Percentiles rank a stretch among this genome's conserved stretches.
These are phyloP conservation scores for Tylopilus vinaceipallidus DNA, from an alignment of 768 basidiomycete genomes.

Conservation along the genomic window DNA sequence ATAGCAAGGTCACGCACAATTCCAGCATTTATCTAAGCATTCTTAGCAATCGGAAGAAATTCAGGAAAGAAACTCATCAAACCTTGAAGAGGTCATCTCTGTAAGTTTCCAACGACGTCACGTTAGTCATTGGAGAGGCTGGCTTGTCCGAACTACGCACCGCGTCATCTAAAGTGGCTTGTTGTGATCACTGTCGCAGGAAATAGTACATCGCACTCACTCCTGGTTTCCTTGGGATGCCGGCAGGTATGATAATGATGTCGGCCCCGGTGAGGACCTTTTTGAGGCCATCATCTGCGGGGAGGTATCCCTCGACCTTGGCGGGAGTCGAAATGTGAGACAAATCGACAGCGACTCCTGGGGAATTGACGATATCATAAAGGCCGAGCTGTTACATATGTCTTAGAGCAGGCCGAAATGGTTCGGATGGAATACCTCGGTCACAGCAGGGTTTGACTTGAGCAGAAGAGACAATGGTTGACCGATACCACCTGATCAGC, in stretches of 20 bases:
- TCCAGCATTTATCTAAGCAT: slow-evolving; percentile 87
- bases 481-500: slow-evolving; percentile 81
- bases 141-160: slow-evolving; percentile 28
- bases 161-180: slow-evolving; percentile 45
- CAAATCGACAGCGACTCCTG: slow-evolving; percentile 93
- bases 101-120: slow-evolving; percentile 3
- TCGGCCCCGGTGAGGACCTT: slow-evolving; percentile 84
- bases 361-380: slow-evolving; percentile 97
- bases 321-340: slow-evolving; percentile 91
- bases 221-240: slow-evolving; percentile 93
- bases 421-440: slow-evolving; percentile 49
- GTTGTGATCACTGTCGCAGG: not conserved
- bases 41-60: not conserved
- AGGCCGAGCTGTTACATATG: slow-evolving; percentile 61
- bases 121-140: slow-evolving; percentile 10
- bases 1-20: slow-evolving; percentile 93
- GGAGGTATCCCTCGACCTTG: slow-evolving; percentile 78
- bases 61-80: slow-evolving; percentile 10
- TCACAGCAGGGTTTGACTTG: slow-evolving; percentile 80
- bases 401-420: slow-evolving; percentile 2
- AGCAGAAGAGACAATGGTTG: slow-evolving; percentile 92
- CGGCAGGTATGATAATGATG: slow-evolving; percentile 93
- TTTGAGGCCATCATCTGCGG: slow-evolving; percentile 77
- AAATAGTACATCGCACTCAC: slow-evolving; percentile 44
- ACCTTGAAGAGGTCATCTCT: slow-evolving; percentile 98